Evolutionary conservation across 2,329 filamentous ascomycete genomes (phyloP).

Genomic region (Aspergillus sojae): DNA sequence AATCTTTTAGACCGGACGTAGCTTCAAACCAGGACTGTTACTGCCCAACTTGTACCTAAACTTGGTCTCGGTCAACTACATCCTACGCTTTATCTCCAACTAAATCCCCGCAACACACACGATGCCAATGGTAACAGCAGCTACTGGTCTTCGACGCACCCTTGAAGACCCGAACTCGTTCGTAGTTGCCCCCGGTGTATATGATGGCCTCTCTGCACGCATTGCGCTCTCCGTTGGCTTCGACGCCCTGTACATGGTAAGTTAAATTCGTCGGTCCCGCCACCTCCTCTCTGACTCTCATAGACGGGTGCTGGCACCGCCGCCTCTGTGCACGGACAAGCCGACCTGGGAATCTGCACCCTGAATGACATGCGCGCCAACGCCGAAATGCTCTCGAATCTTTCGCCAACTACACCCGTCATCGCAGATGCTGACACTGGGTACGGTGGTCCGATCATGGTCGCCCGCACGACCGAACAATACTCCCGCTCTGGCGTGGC

Average conservation of each 20-base stretch:
- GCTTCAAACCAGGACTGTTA: not conserved
- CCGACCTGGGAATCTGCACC: slow-evolving; percentile 55
- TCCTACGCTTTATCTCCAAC: not conserved
- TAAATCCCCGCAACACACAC: slow-evolving; percentile 12
- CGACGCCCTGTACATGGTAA: slow-evolving; percentile 56
- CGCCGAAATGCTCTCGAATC: slow-evolving; percentile 57
- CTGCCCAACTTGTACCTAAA: not conserved
- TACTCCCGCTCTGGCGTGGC: slow-evolving; percentile 59
- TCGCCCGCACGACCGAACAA: slow-evolving; percentile 52
- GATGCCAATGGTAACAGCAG: slow-evolving; percentile 30
- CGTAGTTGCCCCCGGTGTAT: slow-evolving; percentile 53
- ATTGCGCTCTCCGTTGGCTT: slow-evolving; percentile 54
- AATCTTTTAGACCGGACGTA: not conserved
- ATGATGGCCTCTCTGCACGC: slow-evolving; percentile 54
- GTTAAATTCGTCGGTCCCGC: not conserved
- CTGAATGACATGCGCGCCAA: slow-evolving; percentile 57
- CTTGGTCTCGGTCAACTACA: not conserved
- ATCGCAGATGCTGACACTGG: slow-evolving; percentile 60
- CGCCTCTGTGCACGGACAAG: slow-evolving; percentile 51
- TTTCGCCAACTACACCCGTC: slow-evolving; percentile 52
- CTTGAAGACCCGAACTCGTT: slow-evolving; percentile 40
- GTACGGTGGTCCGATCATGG: slow-evolving; percentile 55
- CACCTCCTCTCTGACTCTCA: not conserved
- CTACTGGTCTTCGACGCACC: slow-evolving; percentile 36
- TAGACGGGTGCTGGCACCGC: slow-evolving; percentile 57